Conservation (phyloP, 495 filamentous ascomycete species). For the Talaromyces ruber region DNA sequence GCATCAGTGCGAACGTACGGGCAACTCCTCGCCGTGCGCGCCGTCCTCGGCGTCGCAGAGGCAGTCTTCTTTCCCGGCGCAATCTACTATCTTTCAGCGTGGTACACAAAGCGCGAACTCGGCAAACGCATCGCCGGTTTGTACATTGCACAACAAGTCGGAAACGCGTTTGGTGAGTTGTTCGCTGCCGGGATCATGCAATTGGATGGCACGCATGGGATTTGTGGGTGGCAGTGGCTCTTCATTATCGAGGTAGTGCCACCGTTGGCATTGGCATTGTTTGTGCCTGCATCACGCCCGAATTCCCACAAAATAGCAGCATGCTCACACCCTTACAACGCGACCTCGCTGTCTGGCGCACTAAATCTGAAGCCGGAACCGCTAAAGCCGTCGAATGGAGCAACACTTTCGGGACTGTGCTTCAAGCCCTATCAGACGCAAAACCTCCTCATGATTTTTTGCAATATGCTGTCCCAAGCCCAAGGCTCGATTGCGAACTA, state of each 20-base stretch:
- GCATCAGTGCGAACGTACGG: constrained; percentile 49
- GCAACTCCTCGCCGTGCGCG: constrained; percentile 56
- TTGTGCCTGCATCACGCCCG: constrained; percentile 58
- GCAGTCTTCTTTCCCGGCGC: constrained; percentile 46
- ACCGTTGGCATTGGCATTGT: constrained; percentile 43
- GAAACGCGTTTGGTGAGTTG: constrained; percentile 38
- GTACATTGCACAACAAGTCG: constrained; percentile 30
- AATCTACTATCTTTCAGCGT: constrained; percentile 45
- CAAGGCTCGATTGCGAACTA: constrained; percentile 77
- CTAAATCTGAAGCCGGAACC: constrained; percentile 66
- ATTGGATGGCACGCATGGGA: constrained; percentile 38
- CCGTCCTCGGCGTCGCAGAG: constrained; percentile 62
- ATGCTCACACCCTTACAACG: constrained; percentile 67
- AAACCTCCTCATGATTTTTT: constrained; percentile 36
- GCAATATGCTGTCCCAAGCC: constrained; percentile 66
- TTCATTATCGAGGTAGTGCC: constrained; percentile 62
- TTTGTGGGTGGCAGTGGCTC: constrained; percentile 72
- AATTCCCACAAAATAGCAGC: constrained; percentile 66
- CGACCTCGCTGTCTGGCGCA: constrained; percentile 57
- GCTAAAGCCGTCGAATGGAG: constrained; percentile 50
- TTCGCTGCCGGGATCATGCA: constrained; percentile 26
- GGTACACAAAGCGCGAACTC: constrained; percentile 44
- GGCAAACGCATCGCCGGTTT: constrained; percentile 34
- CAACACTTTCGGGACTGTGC: constrained; percentile 53
- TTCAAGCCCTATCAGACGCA: constrained; percentile 68